Evolutionary conservation across 169 alveolate species (phyloP), one percentile per base, ranked within the genome.

Genomic region (Cryptosporidium felis): DNA sequence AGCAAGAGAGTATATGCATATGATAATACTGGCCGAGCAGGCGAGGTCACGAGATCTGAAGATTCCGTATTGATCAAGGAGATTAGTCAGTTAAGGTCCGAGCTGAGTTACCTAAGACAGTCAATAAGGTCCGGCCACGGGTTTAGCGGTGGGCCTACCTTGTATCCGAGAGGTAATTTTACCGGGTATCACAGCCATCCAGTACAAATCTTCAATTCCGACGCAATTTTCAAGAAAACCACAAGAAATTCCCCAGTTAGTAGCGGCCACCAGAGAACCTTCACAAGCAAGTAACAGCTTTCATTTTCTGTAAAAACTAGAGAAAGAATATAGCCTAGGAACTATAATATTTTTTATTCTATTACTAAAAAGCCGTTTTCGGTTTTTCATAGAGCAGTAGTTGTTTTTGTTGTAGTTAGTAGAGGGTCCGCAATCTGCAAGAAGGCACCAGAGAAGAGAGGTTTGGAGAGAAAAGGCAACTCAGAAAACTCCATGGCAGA

Each of bases 201-300:
- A 5, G 63, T 56, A 28, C 63, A 56, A 8, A 34, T 65, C 32
- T 65, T 44, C 30, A 65, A 65, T 44, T 44, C 81, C 6, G 45
- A 65, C 6, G 18, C 49, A 3, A 53, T 65, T 12, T 65, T 65
- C 16, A 65, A 65, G 49, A 65, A 65, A 30, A 65, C 63, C 45
- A 45, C 32, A n/a, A 65, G 38, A 47, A 38, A 30, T 32, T 46
- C 81, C 28, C 14, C n/a, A 28, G 32, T 56, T 5, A 47, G n/a
- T n/a, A n/a, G n/a, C n/a, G n/a, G 12, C 34, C 81, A 65, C 62
- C 59, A 44, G 26, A 65, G 81, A 36, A 65, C 81, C 2, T 46
- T 65, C 3, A 65, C 81, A 1, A 46, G 51, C 5, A 65, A 65
- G 26, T 65, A 65, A n/a, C n/a, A n/a, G n/a, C n/a, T n/a, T n/a